Evolutionary conservation across 352 stramenopile genomes (phyloP), one percentile per base, ranked within the genome.

Genomic region (Phytophthora nicotianae): DNA sequence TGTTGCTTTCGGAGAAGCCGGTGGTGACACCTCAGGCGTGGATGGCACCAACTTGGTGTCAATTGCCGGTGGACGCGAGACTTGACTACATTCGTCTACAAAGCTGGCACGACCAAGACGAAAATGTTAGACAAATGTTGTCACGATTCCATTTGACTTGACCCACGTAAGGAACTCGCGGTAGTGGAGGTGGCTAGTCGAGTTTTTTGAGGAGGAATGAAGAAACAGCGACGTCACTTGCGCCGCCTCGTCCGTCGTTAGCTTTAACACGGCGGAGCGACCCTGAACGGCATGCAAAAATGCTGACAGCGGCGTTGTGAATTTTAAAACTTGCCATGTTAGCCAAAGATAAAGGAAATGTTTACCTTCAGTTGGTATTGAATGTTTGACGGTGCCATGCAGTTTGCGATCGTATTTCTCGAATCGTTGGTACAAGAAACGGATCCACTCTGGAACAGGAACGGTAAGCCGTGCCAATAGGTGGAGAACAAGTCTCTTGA

Each of bases 361-460:
- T 26, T 1, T 49, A 82, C 77, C 72, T 75, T 75, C 57, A 8
- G 62, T 66, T 3, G 74, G 40, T 5, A 86, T n/a, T 23, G 58
- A 53, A 17, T 54, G 61, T 37, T 74, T 62, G 16, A 61, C 50
- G 11, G 24, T 37, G 14, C 65, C 58, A 38, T 86, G 74, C 3
- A 74, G 17, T 26, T 76, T 68, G 2, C 40, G n/a, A 52, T 83
- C 71, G 48, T 75, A 83, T 50, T 71, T 73, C 27, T 81, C 70
- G 14, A 84, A 83, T 5, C 75, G 68, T 7, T 58, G 14, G 2
- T 33, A 50, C 3, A 87, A 35, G 21, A 73, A 75, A 2, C 50
- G 37, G 9, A 72, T 17, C 77, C 74, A 83, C 0, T 77, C 42
- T 16, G 35, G 11, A 16, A 51, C 35, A 4, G 55, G 53, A 1